These are phyloP conservation scores for Capsella rubella DNA, from an alignment of 441 rosid species.

Conservation along the genomic window DNA sequence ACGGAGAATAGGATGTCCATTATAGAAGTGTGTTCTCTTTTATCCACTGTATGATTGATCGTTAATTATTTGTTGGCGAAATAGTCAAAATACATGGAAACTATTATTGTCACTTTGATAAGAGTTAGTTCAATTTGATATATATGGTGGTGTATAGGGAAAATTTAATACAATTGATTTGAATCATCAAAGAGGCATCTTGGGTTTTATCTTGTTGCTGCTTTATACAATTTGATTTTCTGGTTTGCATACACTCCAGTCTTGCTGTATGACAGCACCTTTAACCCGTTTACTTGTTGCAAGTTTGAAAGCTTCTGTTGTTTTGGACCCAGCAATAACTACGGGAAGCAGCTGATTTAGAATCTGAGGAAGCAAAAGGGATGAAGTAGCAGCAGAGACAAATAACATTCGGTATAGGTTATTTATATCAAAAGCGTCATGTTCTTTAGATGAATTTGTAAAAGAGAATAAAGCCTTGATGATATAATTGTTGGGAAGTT, in stretches of 20 bases:
- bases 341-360: not conserved
- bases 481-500: not conserved
- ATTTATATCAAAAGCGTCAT: not conserved
- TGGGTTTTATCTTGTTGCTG: not conserved
- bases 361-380: not conserved
- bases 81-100: slow-evolving; percentile 18
- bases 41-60: slow-evolving; percentile 17
- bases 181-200: not conserved
- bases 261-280: not conserved
- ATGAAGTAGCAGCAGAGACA: not conserved
- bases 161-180: not conserved
- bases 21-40: slow-evolving; percentile 12
- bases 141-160: slow-evolving; percentile 4
- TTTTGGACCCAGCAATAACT: not conserved
- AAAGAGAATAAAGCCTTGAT: not conserved
- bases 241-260: not conserved
- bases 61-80: slow-evolving; percentile 15
- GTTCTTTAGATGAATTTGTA: not conserved
- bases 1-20: slow-evolving; percentile 17
- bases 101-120: not conserved
- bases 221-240: not conserved
- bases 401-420: not conserved
- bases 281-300: not conserved
- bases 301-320: not conserved
- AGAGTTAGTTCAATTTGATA: not conserved